Conservation (phyloP, 352 stramenopile genomes). For the Pythium periplocum region DNA sequence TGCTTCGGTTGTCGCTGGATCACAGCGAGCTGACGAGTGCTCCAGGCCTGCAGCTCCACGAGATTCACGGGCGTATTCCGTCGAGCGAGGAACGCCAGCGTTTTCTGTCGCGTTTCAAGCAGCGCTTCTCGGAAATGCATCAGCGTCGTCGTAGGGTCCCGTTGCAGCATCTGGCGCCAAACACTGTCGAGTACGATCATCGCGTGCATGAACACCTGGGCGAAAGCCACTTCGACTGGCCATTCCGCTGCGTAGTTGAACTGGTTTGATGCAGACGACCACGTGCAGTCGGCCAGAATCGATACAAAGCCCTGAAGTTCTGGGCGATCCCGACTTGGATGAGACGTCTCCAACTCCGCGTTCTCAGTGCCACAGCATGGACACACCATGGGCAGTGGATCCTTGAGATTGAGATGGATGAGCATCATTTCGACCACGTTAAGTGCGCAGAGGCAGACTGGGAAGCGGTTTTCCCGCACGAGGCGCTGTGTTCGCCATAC, state of each 20-base stretch:
- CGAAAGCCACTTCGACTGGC: slow-evolving; percentile 45
- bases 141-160: slow-evolving; percentile 43
- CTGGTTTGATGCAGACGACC: slow-evolving; percentile 29
- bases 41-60: slow-evolving; percentile 42
- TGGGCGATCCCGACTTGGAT: slow-evolving; percentile 39
- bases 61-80: slow-evolving; percentile 38
- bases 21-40: slow-evolving; percentile 18
- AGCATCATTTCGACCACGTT: slow-evolving; percentile 69
- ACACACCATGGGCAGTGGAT: slow-evolving; percentile 53
- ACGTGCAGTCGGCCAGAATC: slow-evolving; percentile 40
- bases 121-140: slow-evolving; percentile 63
- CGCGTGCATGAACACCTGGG: slow-evolving; percentile 54
- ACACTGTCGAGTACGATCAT: slow-evolving; percentile 55
- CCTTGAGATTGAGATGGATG: slow-evolving; percentile 64
- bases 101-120: slow-evolving; percentile 36
- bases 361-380: slow-evolving; percentile 69
- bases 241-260: slow-evolving; percentile 28
- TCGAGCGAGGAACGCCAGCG: slow-evolving; percentile 46
- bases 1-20: too few species aligned
- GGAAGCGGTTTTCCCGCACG: slow-evolving; percentile 64
- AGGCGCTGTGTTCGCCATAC: slow-evolving; percentile 32
- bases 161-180: slow-evolving; percentile 47
- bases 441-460: slow-evolving; percentile 51
- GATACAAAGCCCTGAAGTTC: slow-evolving; percentile 51
- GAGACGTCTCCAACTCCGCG: slow-evolving; percentile 46